Base-by-base conservation (phyloP, 495 filamentous ascomycete genomes). In the Penicillium paradoxum region DNA sequence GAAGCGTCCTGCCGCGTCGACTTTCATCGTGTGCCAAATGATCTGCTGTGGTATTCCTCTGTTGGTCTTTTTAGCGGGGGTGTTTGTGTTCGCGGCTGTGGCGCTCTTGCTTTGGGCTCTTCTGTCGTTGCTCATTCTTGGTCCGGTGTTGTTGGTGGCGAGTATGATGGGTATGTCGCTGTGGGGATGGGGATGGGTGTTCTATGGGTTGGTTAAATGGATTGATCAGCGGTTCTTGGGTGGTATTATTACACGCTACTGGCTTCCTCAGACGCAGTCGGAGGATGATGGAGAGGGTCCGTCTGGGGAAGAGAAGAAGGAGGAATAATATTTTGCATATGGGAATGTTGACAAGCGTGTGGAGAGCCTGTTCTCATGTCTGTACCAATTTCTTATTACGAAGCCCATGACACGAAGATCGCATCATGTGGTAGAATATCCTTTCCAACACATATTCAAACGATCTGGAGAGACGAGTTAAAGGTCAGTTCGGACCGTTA, bases 101-200 rank as follows among this genome's bases (percentile, higher is more conserved):
- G 58, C 70, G 6, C 49, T 71, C 10, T 15, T 70, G 33, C 55
- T 73, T 21, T 73, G 67, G 65, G 56, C 55, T n/a, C 34, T 73
- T 0, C 41, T 73, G 41, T 67, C 68, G 32, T 34, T 73, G 43
- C 49, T 73, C 14, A 65, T 73, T 32, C 67, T 71, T 9, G 68
- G 70, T 10, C 70, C 70, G 18, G 55, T 73, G 8, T 45, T 73
- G 38, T 14, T 73, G 43, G 69, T 73, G 11, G 60, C 68, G 8
- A 68, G 68, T 51, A 61, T 70, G 54, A 63, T 71, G 60, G 70
- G 70, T 4, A 51, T 71, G 8, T 66, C 66, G 15, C 32, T 73
- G 19, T 73, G 70, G 70, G 70, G 70, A 5, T 73, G 70, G 70
- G 68, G 69, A 1, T 73, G 70, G 70, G 39, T 71, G 3, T 53